Evolutionary conservation across 2,329 filamentous ascomycete species (phyloP), one percentile per base, ranked within the genome.

Genomic region (Nemania serpens): DNA sequence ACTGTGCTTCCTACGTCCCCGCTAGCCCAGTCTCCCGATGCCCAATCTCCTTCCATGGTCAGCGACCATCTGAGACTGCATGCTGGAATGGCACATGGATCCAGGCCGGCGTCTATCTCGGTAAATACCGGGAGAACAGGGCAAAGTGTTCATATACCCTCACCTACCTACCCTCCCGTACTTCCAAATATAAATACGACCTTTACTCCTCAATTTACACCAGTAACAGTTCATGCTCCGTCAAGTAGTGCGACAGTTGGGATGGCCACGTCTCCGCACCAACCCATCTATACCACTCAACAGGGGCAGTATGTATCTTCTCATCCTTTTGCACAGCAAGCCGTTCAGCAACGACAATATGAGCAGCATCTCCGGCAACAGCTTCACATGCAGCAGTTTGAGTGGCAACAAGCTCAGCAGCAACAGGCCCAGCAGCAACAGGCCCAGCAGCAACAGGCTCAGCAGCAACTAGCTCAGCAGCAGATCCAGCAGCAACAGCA

Each of bases 141-240:
- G 6, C 60, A 62, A 22, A 51, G 42, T 34, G 11, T 50, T 50
- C 56, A 64, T 58, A 48, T 61, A 1, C 63, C 61, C 10, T 63
- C 66, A 22, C 57, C 63, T 25, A 58, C 52, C 13, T 53, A 50
- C 37, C 58, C 62, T 33, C 55, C 60, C 13, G 36, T 55, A 25
- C 39, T 36, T 11, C 5, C 36, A 2, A 49, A 43, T 17, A 49
- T 46, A 18, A 41, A 17, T 58, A 12, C 48, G 52, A n/a, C 56
- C 7, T 59, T 60, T 34, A 9, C 59, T 20, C 53, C 62, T 37
- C 62, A 58, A 36, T 41, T 49, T 29, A 39, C 52, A 37, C 18
- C 33, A 13, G 17, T 36, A 2, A 9, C 48, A 39, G 34, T 53
- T 41, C 47, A 58, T 18, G 41, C 36, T 33, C 20, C 50, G n/a